phyloP scores from a whole-genome alignment of 495 filamentous ascomycete species.

The Bombardia bombarda region DNA sequence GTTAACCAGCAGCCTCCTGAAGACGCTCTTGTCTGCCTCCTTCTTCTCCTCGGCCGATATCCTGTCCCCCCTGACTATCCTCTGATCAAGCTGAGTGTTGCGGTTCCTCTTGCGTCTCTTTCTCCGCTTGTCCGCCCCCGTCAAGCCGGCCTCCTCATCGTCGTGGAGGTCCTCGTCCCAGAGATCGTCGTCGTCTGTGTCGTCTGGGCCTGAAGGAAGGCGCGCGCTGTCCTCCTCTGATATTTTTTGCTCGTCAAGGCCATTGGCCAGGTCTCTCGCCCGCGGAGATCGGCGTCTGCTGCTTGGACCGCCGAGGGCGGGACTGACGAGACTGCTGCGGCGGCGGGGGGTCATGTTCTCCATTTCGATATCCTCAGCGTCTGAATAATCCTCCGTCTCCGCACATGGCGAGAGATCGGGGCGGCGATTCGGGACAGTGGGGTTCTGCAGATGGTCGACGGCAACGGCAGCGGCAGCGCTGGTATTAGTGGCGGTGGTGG shows the following conservation, averaged over 20 bases:
- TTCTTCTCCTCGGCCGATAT: constrained; percentile 57
- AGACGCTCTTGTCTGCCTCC: constrained; percentile 60
- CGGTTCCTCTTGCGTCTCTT: constrained; percentile 55
- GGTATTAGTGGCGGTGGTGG: too few species aligned
- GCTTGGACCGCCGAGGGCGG: not conserved
- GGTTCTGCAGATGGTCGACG: too few species aligned
- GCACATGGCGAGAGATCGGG: too few species aligned
- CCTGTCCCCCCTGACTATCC: constrained; percentile 50
- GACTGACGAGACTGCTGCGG: not conserved
- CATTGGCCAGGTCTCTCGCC: constrained; percentile 20
- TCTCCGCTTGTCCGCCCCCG: constrained; percentile 58
- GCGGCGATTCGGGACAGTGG: too few species aligned
- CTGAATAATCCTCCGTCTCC: too few species aligned
- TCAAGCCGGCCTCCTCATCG: constrained; percentile 86
- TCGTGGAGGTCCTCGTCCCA: constrained; percentile 70
- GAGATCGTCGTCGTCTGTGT: constrained; percentile 17
- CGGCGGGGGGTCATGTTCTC: not conserved
- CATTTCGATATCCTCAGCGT: not conserved
- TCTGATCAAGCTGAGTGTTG: constrained; percentile 66
- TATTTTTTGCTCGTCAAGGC: constrained; percentile 30
- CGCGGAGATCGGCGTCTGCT: not conserved
- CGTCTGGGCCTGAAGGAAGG: constrained; percentile 16
- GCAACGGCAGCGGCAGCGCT: too few species aligned
- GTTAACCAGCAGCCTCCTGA: constrained; percentile 63
- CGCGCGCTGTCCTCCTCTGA: constrained; percentile 28